Evolutionary conservation across 106 monocot species (phyloP), one percentile per base, ranked within the genome.

Genomic region (Xerophyta viscosa): DNA sequence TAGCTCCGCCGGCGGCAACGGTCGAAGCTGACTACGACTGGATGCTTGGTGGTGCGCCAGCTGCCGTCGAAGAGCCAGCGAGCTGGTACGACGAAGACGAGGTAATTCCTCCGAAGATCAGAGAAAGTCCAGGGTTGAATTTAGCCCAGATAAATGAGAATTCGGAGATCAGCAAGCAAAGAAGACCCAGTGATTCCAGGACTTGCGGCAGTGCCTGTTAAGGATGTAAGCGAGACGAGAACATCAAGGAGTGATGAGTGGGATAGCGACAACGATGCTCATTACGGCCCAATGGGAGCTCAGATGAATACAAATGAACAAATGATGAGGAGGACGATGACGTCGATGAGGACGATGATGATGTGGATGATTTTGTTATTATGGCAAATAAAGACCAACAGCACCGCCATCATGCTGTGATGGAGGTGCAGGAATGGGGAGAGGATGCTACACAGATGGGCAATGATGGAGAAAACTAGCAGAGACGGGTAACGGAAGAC

Each of bases 201-300:
- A 0, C 77, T 83, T 9, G 68, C 73, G 17, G 29, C 56, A 8
- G 70, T 13, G 52, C 33, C 27, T 3, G 49, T 44, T n/a, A 31
- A 27, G 30, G 55, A 63, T 22, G 49, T 36, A 13, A 63, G 48
- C 0, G 29, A 39, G 2, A 33, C 23, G 0, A 65, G 36, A 13
- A 52, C 56, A 13, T 49, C 73, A 4, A 64, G 44, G 21, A 79
- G 67, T 42, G 87, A 84, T 3, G 89, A 96, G 20, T 84, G 79
- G 72, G 96, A 98, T 15, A 98, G 85, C 43, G 96, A 89, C 42
- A 98, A 98, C 26, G 86, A 98, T 9, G 61, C 48, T 47, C 41
- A 57, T 21, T 37, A 60, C 10, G 67, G 54, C 24, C 45, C 41
- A 8, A 62, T 22, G 0, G 74, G 66, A 20, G 49, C 36, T 3